Evolutionary conservation across 495 filamentous ascomycete species (phyloP).

Genomic region (Penicillium antarcticum): DNA sequence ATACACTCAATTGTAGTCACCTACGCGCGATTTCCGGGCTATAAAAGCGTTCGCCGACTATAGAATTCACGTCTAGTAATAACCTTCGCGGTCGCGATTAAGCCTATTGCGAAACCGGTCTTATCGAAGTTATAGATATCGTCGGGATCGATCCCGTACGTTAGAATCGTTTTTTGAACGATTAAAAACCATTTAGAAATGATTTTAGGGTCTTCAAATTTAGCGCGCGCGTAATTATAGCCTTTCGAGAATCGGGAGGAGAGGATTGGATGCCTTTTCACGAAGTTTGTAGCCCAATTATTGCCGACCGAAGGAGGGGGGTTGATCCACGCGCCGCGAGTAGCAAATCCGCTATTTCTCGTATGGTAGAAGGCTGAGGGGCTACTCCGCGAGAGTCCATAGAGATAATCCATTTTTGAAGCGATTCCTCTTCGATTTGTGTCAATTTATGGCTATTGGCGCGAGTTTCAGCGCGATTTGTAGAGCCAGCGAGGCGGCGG

Average conservation of each 20-base stretch:
- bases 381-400: constrained; percentile 8
- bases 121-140: constrained; percentile 5
- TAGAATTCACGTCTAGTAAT: constrained; percentile 1
- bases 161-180: too few relatives aligned
- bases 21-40: background rate
- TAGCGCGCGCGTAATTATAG: background rate
- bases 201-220: too few relatives aligned
- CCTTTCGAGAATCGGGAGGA: background rate
- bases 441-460: constrained; percentile 30
- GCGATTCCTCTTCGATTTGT: constrained; percentile 21
- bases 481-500: too few relatives aligned
- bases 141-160: background rate
- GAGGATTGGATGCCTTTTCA: background rate
- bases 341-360: constrained; percentile 39
- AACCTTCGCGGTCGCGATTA: background rate
- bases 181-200: too few relatives aligned
- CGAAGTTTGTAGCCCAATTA: background rate
- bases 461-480: too few relatives aligned
- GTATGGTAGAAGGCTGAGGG: constrained; percentile 8
- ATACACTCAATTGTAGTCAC: background rate
- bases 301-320: background rate
- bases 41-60: background rate
- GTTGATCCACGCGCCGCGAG: constrained; percentile 10
- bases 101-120: constrained; percentile 1
- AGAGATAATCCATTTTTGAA: constrained; percentile 29